Base-by-base conservation (phyloP, 345 rosid genomes). In the Syzygium grande region DNA sequence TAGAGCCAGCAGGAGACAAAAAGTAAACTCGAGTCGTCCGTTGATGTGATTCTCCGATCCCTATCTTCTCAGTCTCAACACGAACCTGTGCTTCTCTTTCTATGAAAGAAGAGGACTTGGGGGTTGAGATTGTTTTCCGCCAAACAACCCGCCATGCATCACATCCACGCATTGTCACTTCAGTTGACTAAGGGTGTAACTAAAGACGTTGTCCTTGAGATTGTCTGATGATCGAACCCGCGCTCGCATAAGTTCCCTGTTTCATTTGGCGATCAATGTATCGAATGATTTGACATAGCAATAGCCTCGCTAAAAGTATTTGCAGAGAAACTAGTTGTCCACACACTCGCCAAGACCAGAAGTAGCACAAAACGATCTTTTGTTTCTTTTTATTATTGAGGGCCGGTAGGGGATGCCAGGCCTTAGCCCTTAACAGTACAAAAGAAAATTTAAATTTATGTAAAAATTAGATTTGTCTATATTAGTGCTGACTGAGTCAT, bases 401-500 rank as follows among this genome's bases (percentile, higher is more conserved):
- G 43, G 80, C 49, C 3, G 7, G 12, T 34, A 13, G 43, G 22
- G 43, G 46, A 7, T 23, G 27, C 11, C 11, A 5, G 27, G 27
- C 61, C 11, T 56, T 7, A 11, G 25, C 58, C 9, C 55, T 52
- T 54, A 56, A 23, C 11, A 22, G 61, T 22, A 9, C 11, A 22
- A 56, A 55, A 56, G 27, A 22, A 30, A 65, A 34, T 17, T 9
- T 34, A 34, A 34, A 55, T 21, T 55, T 19, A 55, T 55, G 23
- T 38, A 5, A 16, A 38, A 34, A 30, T 4, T 34, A 16, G 1
- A 68, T 8, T 34, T 16, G 0, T 34, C 0, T 22, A 30, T 2
- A 34, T 30, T 1, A 1, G 0, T 8, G 2, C 5, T 6, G 2
- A 1, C 1, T 2, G 30, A 3, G 43, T 41, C 2, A 30, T 4